phyloP scores from a whole-genome alignment of 306 rosid genomes.

The Cicer pinnatifidum region DNA sequence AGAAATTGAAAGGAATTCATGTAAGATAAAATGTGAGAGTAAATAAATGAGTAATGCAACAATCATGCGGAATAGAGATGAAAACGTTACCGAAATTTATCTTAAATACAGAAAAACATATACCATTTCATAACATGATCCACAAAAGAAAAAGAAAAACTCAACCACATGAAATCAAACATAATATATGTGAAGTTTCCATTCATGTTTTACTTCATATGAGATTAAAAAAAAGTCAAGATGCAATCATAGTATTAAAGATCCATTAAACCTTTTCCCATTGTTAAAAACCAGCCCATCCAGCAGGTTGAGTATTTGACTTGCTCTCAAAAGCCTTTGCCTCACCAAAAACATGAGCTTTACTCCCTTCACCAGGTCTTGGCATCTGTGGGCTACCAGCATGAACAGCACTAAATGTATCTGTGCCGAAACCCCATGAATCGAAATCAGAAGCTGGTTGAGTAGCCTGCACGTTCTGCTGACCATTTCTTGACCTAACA shows the following conservation, averaged over 20 bases:
- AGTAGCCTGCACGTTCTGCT: slow-evolving; percentile 58
- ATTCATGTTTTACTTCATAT: slow-evolving; percentile 45
- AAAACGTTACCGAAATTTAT: slow-evolving; percentile 20
- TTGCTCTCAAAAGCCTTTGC: slow-evolving; percentile 59
- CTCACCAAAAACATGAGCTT: slow-evolving; percentile 54
- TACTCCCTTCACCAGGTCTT: slow-evolving; percentile 58
- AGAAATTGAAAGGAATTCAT: no score
- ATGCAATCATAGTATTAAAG: slow-evolving; percentile 40
- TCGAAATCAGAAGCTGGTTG: slow-evolving; percentile 58
- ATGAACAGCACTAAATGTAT: slow-evolving; percentile 63
- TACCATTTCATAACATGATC: slow-evolving; percentile 43
- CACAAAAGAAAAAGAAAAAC: slow-evolving; percentile 56
- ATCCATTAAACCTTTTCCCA: slow-evolving; percentile 36
- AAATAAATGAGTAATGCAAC: not conserved
- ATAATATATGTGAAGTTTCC: slow-evolving; percentile 43
- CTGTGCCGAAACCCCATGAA: slow-evolving; percentile 83
- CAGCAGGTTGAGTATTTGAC: slow-evolving; percentile 82
- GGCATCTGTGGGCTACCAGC: slow-evolving; percentile 60
- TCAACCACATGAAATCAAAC: slow-evolving; percentile 51
- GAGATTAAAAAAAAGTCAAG: slow-evolving; percentile 22
- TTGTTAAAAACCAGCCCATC: slow-evolving; percentile 93
- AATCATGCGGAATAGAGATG: slow-evolving; percentile 43
- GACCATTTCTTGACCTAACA: slow-evolving; percentile 69
- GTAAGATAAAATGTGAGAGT: no score
- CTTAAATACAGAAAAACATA: slow-evolving; percentile 41